Conservation (phyloP, 2,329 filamentous ascomycete species). For the Calonectria hongkongensis region DNA sequence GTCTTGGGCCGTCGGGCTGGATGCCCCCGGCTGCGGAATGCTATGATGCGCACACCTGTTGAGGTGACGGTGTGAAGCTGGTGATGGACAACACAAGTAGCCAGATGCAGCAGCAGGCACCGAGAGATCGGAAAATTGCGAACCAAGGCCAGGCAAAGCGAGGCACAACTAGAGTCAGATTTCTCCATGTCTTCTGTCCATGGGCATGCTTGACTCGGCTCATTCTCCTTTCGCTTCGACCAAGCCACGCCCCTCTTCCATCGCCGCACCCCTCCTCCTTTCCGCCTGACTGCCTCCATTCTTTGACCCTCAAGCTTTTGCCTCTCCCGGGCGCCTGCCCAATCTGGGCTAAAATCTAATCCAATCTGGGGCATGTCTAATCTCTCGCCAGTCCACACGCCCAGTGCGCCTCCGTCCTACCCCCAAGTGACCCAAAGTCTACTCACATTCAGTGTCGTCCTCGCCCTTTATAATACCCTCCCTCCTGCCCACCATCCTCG, state of each 20-base stretch:
- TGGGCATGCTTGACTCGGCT: slow-evolving; percentile 4
- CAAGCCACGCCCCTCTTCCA: background rate
- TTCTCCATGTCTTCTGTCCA: slow-evolving; percentile 17
- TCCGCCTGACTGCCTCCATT: slow-evolving; percentile 11
- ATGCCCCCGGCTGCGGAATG: slow-evolving; percentile 6
- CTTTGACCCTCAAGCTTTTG: slow-evolving; percentile 19
- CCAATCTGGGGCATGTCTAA: slow-evolving; percentile 42
- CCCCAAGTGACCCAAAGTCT: slow-evolving; percentile 12
- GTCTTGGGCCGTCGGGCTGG: background rate
- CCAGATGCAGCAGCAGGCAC: background rate
- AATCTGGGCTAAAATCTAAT: slow-evolving; percentile 37
- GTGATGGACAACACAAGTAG: background rate
- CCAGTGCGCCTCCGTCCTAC: slow-evolving; percentile 12
- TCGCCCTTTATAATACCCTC: slow-evolving; percentile 39
- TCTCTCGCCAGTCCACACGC: slow-evolving; percentile 40
- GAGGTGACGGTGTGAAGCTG: background rate
- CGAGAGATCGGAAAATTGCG: slow-evolving; percentile 26
- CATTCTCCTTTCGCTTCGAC: slow-evolving; percentile 25
- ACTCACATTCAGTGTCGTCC: slow-evolving; percentile 29
- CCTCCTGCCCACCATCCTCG: slow-evolving; percentile 31
- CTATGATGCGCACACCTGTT: slow-evolving; percentile 1
- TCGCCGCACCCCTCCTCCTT: slow-evolving; percentile 23
- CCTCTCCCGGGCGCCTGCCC: slow-evolving; percentile 37
- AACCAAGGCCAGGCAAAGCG: slow-evolving; percentile 18
- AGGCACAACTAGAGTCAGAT: slow-evolving; percentile 19